These are phyloP conservation scores for Trichoderma reesei DNA, from an alignment of 495 filamentous ascomycete genomes.

Conservation along the genomic window DNA sequence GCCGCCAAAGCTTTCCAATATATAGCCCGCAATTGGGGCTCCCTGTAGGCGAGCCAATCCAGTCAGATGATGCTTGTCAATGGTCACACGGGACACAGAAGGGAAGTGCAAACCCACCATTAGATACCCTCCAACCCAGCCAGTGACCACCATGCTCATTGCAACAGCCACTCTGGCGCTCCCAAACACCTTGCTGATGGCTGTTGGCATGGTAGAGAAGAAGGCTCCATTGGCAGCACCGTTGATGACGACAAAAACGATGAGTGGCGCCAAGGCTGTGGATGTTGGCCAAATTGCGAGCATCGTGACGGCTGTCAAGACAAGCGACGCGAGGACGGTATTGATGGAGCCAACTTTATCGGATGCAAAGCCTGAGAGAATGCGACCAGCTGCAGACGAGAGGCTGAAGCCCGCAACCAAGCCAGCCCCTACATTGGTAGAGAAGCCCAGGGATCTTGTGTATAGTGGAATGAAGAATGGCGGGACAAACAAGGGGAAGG, in stretches of 20 bases:
- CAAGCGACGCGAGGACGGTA: constrained; percentile 26
- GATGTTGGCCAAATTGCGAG: constrained; percentile 49
- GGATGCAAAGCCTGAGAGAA: constrained; percentile 39
- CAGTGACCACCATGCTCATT: constrained; percentile 52
- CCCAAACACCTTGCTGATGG: constrained; percentile 48
- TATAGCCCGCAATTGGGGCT: constrained; percentile 49
- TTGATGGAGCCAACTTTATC: constrained; percentile 45
- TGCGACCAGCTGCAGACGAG: constrained; percentile 41
- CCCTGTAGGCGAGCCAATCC: constrained; percentile 24
- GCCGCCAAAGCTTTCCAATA: constrained; percentile 45
- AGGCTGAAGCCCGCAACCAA: constrained; percentile 49
- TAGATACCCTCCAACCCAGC: constrained; percentile 51
- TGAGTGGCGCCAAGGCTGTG: constrained; percentile 38
- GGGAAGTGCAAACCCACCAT: constrained; percentile 26
- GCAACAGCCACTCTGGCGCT: constrained; percentile 43
- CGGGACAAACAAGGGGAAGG: constrained; percentile 51
- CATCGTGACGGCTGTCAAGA: constrained; percentile 42
- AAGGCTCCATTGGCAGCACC: constrained; percentile 48
- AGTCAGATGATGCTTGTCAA: background rate
- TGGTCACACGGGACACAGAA: constrained; percentile 8
- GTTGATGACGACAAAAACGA: constrained; percentile 45
- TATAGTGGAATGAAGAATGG: constrained; percentile 47
- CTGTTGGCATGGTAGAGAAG: constrained; percentile 52
- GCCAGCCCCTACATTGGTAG: constrained; percentile 39
- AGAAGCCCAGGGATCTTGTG: constrained; percentile 28